A percentile compares a stretch with the other conserved stretches of the same genome.
These are phyloP conservation scores for Colletotrichum melonis DNA, from an alignment of 2,329 filamentous ascomycete genomes.

Conservation along the genomic window DNA sequence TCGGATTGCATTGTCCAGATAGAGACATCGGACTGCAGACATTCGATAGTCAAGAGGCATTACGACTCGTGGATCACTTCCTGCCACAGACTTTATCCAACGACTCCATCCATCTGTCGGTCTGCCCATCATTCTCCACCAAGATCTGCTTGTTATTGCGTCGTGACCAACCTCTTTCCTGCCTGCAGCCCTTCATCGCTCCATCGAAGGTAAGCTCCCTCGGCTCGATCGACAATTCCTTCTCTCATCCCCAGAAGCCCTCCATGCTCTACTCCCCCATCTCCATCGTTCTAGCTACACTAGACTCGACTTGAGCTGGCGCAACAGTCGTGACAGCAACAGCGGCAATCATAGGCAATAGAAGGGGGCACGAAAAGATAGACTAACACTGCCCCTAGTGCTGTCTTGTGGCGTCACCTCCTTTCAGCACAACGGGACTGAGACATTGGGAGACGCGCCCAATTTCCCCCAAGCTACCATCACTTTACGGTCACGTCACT, in stretches of 20 bases:
- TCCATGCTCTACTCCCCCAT: background rate
- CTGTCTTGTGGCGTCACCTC: slow-evolving; percentile 28
- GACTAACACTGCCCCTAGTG: slow-evolving; percentile 25
- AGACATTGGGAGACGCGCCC: slow-evolving; percentile 34
- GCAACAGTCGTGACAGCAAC: background rate
- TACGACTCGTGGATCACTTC: background rate
- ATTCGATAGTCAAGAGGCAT: background rate
- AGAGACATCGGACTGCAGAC: too few species aligned
- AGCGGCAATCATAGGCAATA: background rate
- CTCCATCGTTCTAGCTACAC: background rate
- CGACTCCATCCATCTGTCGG: background rate
- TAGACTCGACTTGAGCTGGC: background rate
- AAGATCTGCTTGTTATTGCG: background rate
- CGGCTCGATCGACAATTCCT: background rate
- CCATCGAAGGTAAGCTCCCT: background rate
- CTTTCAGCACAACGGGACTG: slow-evolving; percentile 29
- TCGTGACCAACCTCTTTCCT: background rate
- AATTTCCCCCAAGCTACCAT: slow-evolving; percentile 4
- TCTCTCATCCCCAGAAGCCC: background rate
- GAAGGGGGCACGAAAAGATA: slow-evolving; percentile 2
- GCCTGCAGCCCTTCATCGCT: background rate
- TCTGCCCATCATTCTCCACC: background rate
- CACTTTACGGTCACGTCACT: slow-evolving; percentile 25
- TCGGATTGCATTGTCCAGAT: background rate
- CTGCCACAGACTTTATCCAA: background rate